Percentiles rank a stretch among this genome's conserved stretches.
These are phyloP conservation scores for Rugosomyces carneus DNA, from an alignment of 1,284 basidiomycete species.

Conservation along the genomic window DNA sequence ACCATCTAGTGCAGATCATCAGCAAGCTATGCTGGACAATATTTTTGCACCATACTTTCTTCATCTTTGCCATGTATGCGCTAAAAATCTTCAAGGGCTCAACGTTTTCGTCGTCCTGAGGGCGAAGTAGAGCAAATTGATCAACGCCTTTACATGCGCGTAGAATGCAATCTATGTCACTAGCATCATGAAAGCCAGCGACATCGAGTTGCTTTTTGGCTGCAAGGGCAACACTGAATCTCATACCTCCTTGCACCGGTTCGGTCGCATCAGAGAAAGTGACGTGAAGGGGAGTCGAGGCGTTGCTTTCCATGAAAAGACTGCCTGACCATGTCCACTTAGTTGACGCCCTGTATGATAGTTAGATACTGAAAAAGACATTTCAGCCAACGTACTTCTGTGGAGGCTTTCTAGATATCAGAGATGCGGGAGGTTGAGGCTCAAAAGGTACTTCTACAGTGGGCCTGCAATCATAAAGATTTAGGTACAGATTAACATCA, in stretches of 20 bases:
- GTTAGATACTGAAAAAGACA: slow-evolving; percentile 6
- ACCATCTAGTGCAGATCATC: slow-evolving; percentile 37
- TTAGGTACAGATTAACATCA: background rate
- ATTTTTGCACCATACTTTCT: slow-evolving; percentile 31
- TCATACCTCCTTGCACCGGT: slow-evolving; percentile 34
- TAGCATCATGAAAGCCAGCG: slow-evolving; percentile 38
- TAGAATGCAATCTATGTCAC: slow-evolving; percentile 41
- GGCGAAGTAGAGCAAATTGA: slow-evolving; percentile 43
- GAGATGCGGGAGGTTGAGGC: slow-evolving; percentile 12
- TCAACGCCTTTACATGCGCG: slow-evolving; percentile 41
- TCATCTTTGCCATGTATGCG: slow-evolving; percentile 38
- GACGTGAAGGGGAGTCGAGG: slow-evolving; percentile 41
- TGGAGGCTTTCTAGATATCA: slow-evolving; percentile 6
- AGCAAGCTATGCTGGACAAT: background rate
- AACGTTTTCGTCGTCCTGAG: slow-evolving; percentile 31
- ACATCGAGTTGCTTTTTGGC: slow-evolving; percentile 37
- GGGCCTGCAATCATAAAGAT: slow-evolving; percentile 14
- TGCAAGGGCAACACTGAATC: slow-evolving; percentile 40
- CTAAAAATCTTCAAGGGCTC: slow-evolving; percentile 35
- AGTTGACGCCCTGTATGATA: slow-evolving; percentile 26
- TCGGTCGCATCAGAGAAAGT: slow-evolving; percentile 40
- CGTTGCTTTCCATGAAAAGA: slow-evolving; percentile 29
- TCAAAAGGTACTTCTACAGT: slow-evolving; percentile 17
- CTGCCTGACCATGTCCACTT: slow-evolving; percentile 48
- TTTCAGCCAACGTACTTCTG: slow-evolving; percentile 2